Evolutionary conservation across 2,329 filamentous ascomycete species (phyloP), one percentile per base, ranked within the genome.

Genomic region (Fusarium chlamydosporum): DNA sequence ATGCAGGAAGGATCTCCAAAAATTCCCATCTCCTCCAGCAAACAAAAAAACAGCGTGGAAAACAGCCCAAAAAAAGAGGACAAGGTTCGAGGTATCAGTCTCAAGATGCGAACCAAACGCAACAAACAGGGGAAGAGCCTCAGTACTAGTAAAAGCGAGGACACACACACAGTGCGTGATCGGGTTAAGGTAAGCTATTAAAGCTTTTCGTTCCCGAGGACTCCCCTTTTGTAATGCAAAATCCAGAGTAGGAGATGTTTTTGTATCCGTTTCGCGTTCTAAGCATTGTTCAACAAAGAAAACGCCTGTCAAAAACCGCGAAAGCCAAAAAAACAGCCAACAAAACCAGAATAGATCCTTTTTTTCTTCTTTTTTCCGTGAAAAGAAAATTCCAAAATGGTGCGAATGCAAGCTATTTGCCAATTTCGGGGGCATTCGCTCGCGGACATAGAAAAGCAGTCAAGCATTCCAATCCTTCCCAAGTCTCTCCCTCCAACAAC

Each of bases 261-360:
- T 68, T 61, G 56, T 61, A 61, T 62, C 58, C 72, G 68, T 54
- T 67, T 72, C 68, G 71, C 69, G 70, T 70, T 65, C 58, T 69
- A 72, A 68, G 72, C 66, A 70, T 55, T 70, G 51, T 57, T 56
- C 38, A 47, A 65, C n/a, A 23, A 52, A 68, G 54, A 61, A 65
- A 74, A 72, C 71, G 41, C 71, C 72, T 61, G 55, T 54, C 53
- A 31, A 54, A 40, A 60, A 52, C 52, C 51, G 56, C 64, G 64
- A 63, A 65, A 72, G 50, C 68, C 47, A 67, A 69, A 57, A 55
- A 54, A 68, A 69, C 62, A 64, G 42, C 47, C 46, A 51, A 55
- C 63, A 61, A 57, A 65, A 65, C 50, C 33, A 50, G 35, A 43
- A 35, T 33, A 61, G 67, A 60, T 74, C 72, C 72, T 72, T 56